Evolutionary conservation across 2,329 filamentous ascomycete species (phyloP), one percentile per base, ranked within the genome.

Genomic region (Fusarium proliferatum): DNA sequence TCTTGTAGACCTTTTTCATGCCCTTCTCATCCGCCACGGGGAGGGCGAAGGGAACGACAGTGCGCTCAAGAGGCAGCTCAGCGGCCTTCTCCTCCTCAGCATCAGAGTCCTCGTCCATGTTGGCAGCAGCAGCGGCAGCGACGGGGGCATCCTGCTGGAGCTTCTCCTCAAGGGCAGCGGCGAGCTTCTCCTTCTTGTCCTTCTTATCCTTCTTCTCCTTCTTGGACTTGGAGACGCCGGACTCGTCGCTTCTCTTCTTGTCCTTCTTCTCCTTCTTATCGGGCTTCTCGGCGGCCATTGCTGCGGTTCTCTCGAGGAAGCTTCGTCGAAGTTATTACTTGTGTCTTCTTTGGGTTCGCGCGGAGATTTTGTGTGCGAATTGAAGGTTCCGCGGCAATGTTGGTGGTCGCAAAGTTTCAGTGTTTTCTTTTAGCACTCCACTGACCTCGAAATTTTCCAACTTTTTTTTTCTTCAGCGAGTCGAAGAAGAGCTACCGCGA

Each of bases 11-110:
- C 86, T 89, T 89, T 86, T 90, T 90, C 80, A 88, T 87, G 59
- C 85, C 88, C 88, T 97, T 96, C 72, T 94, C 94, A 73, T 95
- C 91, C 34, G 92, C 92, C 69, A 97, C 85, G 39, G 94, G 94
- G 77, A 93, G 88, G 64, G 95, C 94, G 80, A 97, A 96, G 36
- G 95, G 93, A 62, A 97, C 94, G 53, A 97, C 86, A 66, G 92
- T 90, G 77, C 87, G 80, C 81, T 86, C 84, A 62, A 86, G 80
- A 56, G 82, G 78, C 38, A 80, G 62, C 59, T 86, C 78, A 52
- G 85, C 84, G 48, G 83, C 77, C 74, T 83, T 84, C 59, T 87
- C 83, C 67, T 87, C 83, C 55, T 87, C 86, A 51, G 85, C 83
- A 52, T 84, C 82, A 23, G 84, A 85, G 75, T 86, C 85, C 46